Percentiles rank a stretch among this genome's conserved stretches.
phyloP scores from a whole-genome alignment of 2,329 filamentous ascomycete species.

The Calycina marina region DNA sequence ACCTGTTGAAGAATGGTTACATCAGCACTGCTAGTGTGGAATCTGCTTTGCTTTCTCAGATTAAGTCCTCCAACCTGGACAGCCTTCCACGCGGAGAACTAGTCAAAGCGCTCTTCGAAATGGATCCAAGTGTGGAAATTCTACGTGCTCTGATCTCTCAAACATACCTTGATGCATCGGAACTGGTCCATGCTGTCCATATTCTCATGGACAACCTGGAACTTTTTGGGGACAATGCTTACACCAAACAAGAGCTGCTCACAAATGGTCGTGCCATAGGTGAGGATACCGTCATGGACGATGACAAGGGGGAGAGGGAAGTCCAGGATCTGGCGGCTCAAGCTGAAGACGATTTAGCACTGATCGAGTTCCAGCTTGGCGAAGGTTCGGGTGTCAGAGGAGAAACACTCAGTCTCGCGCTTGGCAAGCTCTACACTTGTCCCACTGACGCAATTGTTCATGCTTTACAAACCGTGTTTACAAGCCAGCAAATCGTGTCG shows the following conservation, averaged over 20 bases:
- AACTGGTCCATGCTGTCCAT: conserved; percentile 52
- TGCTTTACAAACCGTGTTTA: conserved; percentile 47
- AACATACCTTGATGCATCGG: conserved; percentile 48
- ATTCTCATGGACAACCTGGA: conserved; percentile 57
- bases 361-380: conserved; percentile 52
- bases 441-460: conserved; percentile 44
- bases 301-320: conserved; percentile 24
- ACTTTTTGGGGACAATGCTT: conserved; percentile 23
- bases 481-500: conserved; percentile 53
- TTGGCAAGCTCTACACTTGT: conserved; percentile 55
- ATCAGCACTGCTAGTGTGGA: conserved; percentile 43
- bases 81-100: conserved; percentile 44
- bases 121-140: conserved; percentile 55
- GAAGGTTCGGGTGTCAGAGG: conserved; percentile 48
- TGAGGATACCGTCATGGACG: conserved; percentile 1
- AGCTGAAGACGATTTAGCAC: conserved; percentile 49
- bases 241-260: conserved; percentile 14
- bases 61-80: conserved; percentile 22
- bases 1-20: conserved; percentile 45
- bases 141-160: conserved; percentile 50
- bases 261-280: conserved; percentile 12
- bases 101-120: conserved; percentile 43
- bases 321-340: conserved; percentile 38
- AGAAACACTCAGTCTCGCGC: conserved; percentile 49
- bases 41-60: conserved; percentile 37